These are phyloP conservation scores for Penicillium sp. DNA, from an alignment of 2,329 filamentous ascomycete species.

Conservation along the genomic window DNA sequence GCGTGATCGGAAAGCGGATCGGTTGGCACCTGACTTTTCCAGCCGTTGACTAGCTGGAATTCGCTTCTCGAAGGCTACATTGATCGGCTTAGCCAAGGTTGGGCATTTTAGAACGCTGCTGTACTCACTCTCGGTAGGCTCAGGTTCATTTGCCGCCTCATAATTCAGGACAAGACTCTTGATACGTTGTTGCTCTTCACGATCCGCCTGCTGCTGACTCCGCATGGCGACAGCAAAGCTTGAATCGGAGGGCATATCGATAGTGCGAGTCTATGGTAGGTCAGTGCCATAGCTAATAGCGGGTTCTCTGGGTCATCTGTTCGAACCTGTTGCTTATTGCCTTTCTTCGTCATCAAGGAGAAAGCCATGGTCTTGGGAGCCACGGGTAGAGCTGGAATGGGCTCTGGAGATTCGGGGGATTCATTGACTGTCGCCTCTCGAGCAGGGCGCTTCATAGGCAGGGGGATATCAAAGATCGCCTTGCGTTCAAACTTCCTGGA, in stretches of 20 bases:
- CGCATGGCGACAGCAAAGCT: slow-evolving; percentile 96
- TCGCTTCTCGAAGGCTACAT: slow-evolving; percentile 44
- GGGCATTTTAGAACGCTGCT: neutral
- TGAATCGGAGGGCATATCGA: slow-evolving; percentile 83
- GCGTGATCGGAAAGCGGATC: slow-evolving; percentile 76
- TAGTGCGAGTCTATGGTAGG: slow-evolving; percentile 72
- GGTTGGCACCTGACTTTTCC: slow-evolving; percentile 63
- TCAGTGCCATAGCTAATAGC: slow-evolving; percentile 14
- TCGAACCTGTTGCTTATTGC: slow-evolving; percentile 86
- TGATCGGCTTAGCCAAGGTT: neutral
- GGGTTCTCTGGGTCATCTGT: neutral
- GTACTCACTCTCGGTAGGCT: slow-evolving; percentile 74
- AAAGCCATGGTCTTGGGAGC: slow-evolving; percentile 81
- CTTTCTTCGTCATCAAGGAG: slow-evolving; percentile 90
- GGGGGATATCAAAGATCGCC: slow-evolving; percentile 89
- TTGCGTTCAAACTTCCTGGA: slow-evolving; percentile 96
- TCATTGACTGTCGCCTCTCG: slow-evolving; percentile 57
- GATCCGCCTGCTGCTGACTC: slow-evolving; percentile 89
- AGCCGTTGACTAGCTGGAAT: slow-evolving; percentile 44
- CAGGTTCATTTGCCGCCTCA: slow-evolving; percentile 79
- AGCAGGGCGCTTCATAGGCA: slow-evolving; percentile 76
- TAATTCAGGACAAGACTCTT: slow-evolving; percentile 97
- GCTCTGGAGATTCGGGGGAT: slow-evolving; percentile 30
- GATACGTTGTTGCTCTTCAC: slow-evolving; percentile 96
- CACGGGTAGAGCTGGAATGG: slow-evolving; percentile 25